A percentile compares a stretch with the other conserved stretches of the same genome.
phyloP scores from a whole-genome alignment of 176 grass and related monocot species.

The Oryza australiensis region DNA sequence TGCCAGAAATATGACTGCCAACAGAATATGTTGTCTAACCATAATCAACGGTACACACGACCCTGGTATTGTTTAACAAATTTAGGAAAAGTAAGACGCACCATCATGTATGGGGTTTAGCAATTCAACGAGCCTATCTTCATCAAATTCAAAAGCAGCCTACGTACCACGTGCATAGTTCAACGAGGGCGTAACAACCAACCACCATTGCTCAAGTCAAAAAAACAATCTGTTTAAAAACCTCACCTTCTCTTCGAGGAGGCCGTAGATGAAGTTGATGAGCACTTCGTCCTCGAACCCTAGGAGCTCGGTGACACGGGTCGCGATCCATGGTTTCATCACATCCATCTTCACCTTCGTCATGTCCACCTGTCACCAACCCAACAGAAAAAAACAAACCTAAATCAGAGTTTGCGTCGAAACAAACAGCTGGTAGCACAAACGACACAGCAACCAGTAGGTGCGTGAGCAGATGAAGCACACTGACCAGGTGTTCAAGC shows the following conservation, averaged over 20 bases:
- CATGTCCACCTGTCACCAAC: slow-evolving; percentile 69
- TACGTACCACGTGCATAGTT: slow-evolving; percentile 9
- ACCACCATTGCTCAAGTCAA: neutral
- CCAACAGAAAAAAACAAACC: neutral
- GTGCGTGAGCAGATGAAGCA: neutral
- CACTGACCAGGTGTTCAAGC: slow-evolving; percentile 81
- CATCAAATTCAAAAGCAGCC: neutral
- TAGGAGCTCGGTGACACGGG: slow-evolving; percentile 81
- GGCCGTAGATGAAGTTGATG: slow-evolving; percentile 93
- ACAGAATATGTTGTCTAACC: neutral
- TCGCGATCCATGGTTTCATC: slow-evolving; percentile 97
- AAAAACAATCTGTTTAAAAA: neutral
- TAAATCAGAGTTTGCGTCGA: neutral
- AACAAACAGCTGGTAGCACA: neutral
- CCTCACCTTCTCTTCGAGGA: slow-evolving; percentile 76
- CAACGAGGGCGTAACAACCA: neutral
- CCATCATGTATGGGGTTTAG: neutral
- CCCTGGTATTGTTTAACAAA: neutral
- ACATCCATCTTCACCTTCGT: slow-evolving; percentile 96
- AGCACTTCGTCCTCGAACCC: slow-evolving; percentile 98
- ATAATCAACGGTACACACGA: neutral
- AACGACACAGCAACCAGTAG: neutral
- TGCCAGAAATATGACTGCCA: neutral
- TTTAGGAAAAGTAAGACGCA: neutral
- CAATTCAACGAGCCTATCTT: neutral